Evolutionary conservation across 768 basidiomycete species (phyloP), one percentile per base, ranked within the genome.

Genomic region (Lactarius sp.): DNA sequence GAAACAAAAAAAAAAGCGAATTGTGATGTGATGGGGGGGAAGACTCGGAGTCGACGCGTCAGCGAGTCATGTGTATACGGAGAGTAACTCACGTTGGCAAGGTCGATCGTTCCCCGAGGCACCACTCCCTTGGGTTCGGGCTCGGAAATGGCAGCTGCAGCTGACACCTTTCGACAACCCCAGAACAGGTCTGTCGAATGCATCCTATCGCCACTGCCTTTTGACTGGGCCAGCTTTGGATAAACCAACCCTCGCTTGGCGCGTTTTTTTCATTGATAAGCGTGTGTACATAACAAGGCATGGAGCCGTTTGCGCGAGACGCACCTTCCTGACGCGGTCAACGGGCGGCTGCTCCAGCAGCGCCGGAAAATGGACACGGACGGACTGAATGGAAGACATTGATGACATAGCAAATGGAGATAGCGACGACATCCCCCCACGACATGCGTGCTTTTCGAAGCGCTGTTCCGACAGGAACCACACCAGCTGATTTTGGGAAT

Each of bases 201-300:
- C 59, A 59, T 70, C 53, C 77, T 70, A 65, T 75, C 72, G 9
- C 72, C 71, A 47, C 47, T 62, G 54, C 74, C 76, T 62, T 75
- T 78, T 39, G 69, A 68, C 62, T 79, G 78, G 16, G 78, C 78
- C 57, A 80, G 75, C 59, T 70, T 75, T 34, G 79, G 79, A 60
- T 79, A 80, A 22, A 71, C 69, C 13, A 75, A 56, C 60, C 69
- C 72, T 55, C 62, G 59, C 74, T 73, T 61, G 50, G 34, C 36
- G 42, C 7, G 20, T 57, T 56, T 57, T 64, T 53, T 47, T 58
- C n/a, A 22, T 54, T 42, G 52, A 64, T 64, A 59, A 59, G 58
- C 44, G 58, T 47, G 18, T 59, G 57, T 59, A 55, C 46, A 50
- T 47, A 64, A 59, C 18, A 52, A 16, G 41, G 18, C 37, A 42